Base-by-base conservation (phyloP, 805 yeast genomes). In the Ogataea ramenticola region DNA sequence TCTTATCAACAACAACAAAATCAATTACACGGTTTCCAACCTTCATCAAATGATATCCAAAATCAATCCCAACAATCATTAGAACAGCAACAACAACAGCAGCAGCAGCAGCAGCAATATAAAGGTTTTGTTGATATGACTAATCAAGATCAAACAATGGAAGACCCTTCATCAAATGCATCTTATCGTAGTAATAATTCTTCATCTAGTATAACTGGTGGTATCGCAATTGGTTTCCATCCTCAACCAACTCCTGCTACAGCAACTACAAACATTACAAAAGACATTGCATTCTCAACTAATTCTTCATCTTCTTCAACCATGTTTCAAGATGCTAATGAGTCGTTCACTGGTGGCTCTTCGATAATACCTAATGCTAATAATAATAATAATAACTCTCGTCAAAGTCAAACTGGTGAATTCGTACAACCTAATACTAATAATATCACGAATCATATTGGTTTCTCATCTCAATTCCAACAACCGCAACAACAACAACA, bases 261-360 rank as follows among this genome's bases (percentile, higher is more conserved):
- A 11, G 77, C 84, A 10, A 78, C 84, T 3, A 78, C 84, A 1
- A 71, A 67, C 46, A 65, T 78, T 27, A 69, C 77, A 15, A 72
- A 67, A 53, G 80, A 75, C 50, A 56, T 67, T 21, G 77, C 74
- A 41, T 68, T 58, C 51, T 65, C 60, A 15, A 62, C 60, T 17
- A 63, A 50, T 51, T 65, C 63, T 31, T 65, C 62, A 19, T n/a
- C 37, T 19, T 60, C 59, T 33, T 58, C 55, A 46, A 62, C 63
- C 36, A 46, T 57, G 44, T 65, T 48, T 49, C 66, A 52, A 49
- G 67, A 57, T 51, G 64, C 63, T 15, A 60, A 60, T 48, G 55
- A 54, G 37, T 47, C 57, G 4, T 38, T 52, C n/a, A 16, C 43
- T 16, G 8, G 35, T 7, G 27, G 27, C 27, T 24, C 27, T 33